A percentile compares a stretch with the other conserved stretches of the same genome.
phyloP scores from a whole-genome alignment of 75 land plant genomes.

The Adiantum capillusveneris region DNA sequence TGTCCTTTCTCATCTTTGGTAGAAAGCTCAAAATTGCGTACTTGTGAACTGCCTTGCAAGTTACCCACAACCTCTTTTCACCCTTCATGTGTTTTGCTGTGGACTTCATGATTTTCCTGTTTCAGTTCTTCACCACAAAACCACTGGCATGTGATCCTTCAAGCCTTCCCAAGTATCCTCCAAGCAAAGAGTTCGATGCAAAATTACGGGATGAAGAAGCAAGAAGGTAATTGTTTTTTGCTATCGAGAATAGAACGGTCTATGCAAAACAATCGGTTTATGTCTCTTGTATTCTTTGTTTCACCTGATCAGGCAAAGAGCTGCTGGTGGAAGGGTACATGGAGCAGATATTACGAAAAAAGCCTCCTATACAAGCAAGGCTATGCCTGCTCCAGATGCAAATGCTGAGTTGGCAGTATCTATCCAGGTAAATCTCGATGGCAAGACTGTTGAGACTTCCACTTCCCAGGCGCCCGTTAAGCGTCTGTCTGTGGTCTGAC shows the following conservation, averaged over 20 bases:
- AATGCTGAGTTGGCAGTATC: slow-evolving; percentile 72
- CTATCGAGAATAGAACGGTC: not conserved
- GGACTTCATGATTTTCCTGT: not conserved
- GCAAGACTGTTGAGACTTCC: too few species aligned
- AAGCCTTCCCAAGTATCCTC: slow-evolving; percentile 82
- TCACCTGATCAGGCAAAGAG: slow-evolving; percentile 40
- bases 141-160: slow-evolving; percentile 82
- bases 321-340: slow-evolving; percentile 39
- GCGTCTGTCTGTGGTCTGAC: too few species aligned
- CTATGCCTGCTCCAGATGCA: slow-evolving; percentile 78
- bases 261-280: not conserved
- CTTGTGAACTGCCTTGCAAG: too few species aligned
- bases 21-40: not conserved
- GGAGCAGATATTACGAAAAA: slow-evolving; percentile 39
- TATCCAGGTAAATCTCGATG: slow-evolving; percentile 41
- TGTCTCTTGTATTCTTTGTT: not conserved
- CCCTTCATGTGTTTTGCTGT: too few species aligned
- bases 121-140: slow-evolving; percentile 70
- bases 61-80: not conserved
- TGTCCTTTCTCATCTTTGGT: not conserved
- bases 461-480: too few species aligned
- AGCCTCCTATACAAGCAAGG: slow-evolving; percentile 37
- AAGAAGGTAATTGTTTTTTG: slow-evolving; percentile 57
- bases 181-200: slow-evolving; percentile 82
- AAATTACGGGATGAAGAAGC: slow-evolving; percentile 67